A percentile compares a stretch with the other conserved stretches of the same genome.
Conservation (phyloP, 257 asterid species). For the Anisodus acutangulus region DNA sequence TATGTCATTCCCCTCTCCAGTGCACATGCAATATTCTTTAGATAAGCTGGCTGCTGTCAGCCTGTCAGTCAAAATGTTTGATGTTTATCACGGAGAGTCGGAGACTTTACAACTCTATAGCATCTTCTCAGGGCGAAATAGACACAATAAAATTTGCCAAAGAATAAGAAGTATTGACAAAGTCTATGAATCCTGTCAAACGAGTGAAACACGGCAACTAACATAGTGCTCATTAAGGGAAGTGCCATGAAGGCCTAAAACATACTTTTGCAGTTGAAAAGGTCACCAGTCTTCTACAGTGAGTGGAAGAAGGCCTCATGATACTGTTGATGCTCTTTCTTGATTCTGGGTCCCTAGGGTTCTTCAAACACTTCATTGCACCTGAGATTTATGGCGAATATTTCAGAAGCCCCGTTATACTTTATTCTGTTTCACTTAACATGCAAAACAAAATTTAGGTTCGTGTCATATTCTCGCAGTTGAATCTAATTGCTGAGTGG, state of each 20-base stretch:
- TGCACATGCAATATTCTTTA: slow-evolving; percentile 7
- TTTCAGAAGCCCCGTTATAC: not conserved
- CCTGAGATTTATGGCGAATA: not conserved
- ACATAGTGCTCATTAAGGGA: not conserved
- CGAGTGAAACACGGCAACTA: not conserved
- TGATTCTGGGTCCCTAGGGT: slow-evolving; percentile 14
- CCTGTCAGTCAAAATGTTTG: not conserved
- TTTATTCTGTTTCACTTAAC: not conserved
- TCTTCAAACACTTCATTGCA: not conserved
- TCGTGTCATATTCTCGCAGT: slow-evolving; percentile 5
- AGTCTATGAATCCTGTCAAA: slow-evolving; percentile 4
- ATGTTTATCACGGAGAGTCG: not conserved
- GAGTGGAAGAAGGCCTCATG: not conserved
- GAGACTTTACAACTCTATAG: slow-evolving; percentile 17
- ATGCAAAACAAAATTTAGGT: not conserved
- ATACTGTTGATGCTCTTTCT: slow-evolving; percentile 18
- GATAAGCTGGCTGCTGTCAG: slow-evolving; percentile 1
- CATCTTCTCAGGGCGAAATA: not conserved
- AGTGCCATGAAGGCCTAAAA: not conserved
- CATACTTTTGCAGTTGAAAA: not conserved
- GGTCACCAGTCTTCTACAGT: slow-evolving; percentile 11
- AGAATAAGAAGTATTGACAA: not conserved
- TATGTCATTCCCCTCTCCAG: not conserved
- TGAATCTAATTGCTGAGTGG: slow-evolving; percentile 29
- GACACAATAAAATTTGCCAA: not conserved